Percentiles rank a stretch among this genome's conserved stretches.
phyloP scores from a whole-genome alignment of 2,329 filamentous ascomycete species.

The Lachnellula suecica region DNA sequence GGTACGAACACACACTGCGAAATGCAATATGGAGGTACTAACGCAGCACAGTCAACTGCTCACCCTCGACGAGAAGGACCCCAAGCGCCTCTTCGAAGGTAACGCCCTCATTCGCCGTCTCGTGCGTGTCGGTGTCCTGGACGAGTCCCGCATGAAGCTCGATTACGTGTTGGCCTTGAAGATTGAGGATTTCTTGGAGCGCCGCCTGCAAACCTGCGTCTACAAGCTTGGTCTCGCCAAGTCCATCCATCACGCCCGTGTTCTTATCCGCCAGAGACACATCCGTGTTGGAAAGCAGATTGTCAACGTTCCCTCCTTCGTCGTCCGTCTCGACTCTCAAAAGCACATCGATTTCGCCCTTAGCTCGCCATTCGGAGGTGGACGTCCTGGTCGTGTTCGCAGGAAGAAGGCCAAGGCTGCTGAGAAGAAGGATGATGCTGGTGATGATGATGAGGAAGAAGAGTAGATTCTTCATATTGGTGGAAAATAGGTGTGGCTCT shows the following conservation, averaged over 20 bases:
- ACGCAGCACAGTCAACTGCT: conserved; percentile 80
- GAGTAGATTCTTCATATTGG: conserved; percentile 37
- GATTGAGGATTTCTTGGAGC: conserved; percentile 99
- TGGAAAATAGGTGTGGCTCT: conserved; percentile 31
- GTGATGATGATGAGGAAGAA: conserved; percentile 81
- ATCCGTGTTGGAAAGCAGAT: conserved; percentile 99
- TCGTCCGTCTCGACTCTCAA: conserved; percentile 99
- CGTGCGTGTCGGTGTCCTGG: conserved; percentile 98
- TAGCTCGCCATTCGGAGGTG: conserved; percentile 95
- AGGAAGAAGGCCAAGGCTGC: conserved; percentile 99
- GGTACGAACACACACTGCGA: conserved; percentile 56
- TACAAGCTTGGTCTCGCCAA: conserved; percentile 99
- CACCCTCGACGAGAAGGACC: conserved; percentile 99
- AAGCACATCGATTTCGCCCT: conserved; percentile 99
- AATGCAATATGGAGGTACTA: conserved; percentile 6
- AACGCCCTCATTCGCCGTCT: conserved; percentile 99
- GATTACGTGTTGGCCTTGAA: conserved; percentile 99
- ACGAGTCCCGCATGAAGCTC: conserved; percentile 99
- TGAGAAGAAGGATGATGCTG: conserved; percentile 77
- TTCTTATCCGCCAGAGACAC: conserved; percentile 98
- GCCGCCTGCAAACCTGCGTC: conserved; percentile 98
- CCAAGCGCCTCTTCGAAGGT: conserved; percentile 99
- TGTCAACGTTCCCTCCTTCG: conserved; percentile 99
- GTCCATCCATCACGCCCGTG: conserved; percentile 99
- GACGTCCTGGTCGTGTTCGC: conserved; percentile 93